A percentile compares a stretch with the other conserved stretches of the same genome.
Evolutionary conservation across 805 yeast species (phyloP).

Genomic region (Cyberlindnera mycetangii): DNA sequence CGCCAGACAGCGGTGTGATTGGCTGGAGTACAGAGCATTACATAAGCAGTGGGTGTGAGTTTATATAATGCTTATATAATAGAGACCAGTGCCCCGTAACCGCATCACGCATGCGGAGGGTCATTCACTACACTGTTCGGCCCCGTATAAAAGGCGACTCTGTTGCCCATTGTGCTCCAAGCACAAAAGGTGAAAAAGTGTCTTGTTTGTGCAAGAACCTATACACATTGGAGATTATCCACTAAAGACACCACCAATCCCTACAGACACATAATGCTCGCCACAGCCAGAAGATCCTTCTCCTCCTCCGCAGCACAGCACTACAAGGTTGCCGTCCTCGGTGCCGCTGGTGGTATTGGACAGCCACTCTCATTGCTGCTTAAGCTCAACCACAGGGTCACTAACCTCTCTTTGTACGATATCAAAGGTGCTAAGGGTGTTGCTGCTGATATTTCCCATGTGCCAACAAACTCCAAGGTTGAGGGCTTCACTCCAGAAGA

Average conservation of each 20-base stretch:
- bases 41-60: background rate
- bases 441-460: constrained; percentile 92
- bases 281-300: constrained; percentile 58
- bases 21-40: constrained; percentile 2
- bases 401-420: constrained; percentile 84
- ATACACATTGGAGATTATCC: background rate
- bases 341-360: constrained; percentile 95
- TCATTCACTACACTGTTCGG: constrained; percentile 8
- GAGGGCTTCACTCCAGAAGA: constrained; percentile 84
- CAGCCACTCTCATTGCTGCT: constrained; percentile 80
- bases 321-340: constrained; percentile 77
- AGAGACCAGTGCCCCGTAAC: constrained; percentile 9
- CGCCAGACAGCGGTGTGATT: too few species aligned
- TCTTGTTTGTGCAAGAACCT: background rate
- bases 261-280: constrained; percentile 41
- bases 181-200: too few species aligned
- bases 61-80: background rate
- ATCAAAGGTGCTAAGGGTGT: constrained; percentile 94
- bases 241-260: background rate
- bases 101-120: constrained; percentile 4
- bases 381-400: constrained; percentile 85
- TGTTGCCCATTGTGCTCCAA: background rate
- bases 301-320: constrained; percentile 63
- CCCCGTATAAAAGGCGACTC: constrained; percentile 3
- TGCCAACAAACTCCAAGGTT: constrained; percentile 88